Conservation (phyloP, 805 yeast genomes). For the Wickerhamomyces tratensis region DNA sequence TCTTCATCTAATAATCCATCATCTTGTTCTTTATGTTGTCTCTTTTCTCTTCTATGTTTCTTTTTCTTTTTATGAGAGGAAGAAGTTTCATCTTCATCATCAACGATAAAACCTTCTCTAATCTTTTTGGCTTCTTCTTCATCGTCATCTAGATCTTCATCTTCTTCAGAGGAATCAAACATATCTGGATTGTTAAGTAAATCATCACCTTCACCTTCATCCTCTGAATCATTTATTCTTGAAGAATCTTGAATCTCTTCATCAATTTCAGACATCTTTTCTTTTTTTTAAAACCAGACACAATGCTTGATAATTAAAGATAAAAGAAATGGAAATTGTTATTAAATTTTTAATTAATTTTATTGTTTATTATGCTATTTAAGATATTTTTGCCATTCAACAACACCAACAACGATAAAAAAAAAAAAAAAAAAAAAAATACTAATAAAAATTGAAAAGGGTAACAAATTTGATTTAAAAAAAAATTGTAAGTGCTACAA, state of each 20-base stretch:
- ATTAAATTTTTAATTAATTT: too few relatives aligned
- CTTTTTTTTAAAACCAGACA: too few relatives aligned
- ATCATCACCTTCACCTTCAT: constrained; percentile 36
- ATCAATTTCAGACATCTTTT: constrained; percentile 12
- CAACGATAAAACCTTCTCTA: constrained; percentile 90
- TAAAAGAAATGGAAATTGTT: too few relatives aligned
- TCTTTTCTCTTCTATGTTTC: constrained; percentile 25
- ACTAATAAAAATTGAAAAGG: too few relatives aligned
- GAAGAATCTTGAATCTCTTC: constrained; percentile 8
- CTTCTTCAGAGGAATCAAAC: constrained; percentile 80
- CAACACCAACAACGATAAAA: too few relatives aligned
- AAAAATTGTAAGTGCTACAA: too few relatives aligned
- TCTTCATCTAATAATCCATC: constrained; percentile 85
- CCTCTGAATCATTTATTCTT: constrained; percentile 2
- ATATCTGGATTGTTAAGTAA: constrained; percentile 18
- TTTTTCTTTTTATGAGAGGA: constrained; percentile 26
- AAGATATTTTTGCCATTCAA: too few relatives aligned
- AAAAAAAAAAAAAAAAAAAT: too few relatives aligned
- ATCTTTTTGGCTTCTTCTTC: constrained; percentile 81
- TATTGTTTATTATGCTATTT: too few relatives aligned
- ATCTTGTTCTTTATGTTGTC: constrained; percentile 37
- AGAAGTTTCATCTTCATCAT: constrained; percentile 68
- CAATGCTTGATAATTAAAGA: too few relatives aligned
- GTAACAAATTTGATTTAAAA: too few relatives aligned
- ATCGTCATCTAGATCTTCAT: constrained; percentile 77